Evolutionary conservation across 345 rosid genomes (phyloP).

Genomic region (Hypericum androsaemum): DNA sequence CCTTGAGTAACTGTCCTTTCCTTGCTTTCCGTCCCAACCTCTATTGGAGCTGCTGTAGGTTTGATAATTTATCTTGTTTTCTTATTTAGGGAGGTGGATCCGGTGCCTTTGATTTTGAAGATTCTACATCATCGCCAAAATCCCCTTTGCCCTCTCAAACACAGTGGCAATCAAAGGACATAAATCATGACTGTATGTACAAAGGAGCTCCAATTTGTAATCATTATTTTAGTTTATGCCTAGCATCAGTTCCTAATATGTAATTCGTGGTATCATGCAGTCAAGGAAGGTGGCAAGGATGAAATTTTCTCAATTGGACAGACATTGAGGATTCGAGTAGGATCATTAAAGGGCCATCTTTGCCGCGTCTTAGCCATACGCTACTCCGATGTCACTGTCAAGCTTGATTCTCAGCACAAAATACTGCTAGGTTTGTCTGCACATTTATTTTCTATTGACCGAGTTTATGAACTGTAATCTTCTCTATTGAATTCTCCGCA

Average conservation of each 20-base stretch:
- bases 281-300: constrained; percentile 55
- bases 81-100: constrained; percentile 45
- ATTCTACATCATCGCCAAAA: constrained; percentile 59
- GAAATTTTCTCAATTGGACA: constrained; percentile 74
- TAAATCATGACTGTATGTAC: constrained; percentile 48
- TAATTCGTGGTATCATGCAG: constrained; percentile 27
- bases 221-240: neutral
- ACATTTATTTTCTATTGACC: too few relatives aligned
- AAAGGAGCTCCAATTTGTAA: constrained; percentile 4
- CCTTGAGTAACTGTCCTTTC: neutral
- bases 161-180: constrained; percentile 48
- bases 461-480: too few relatives aligned
- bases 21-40: neutral
- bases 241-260: too few relatives aligned
- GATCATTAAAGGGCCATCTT: constrained; percentile 87
- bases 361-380: constrained; percentile 84
- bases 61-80: constrained; percentile 8
- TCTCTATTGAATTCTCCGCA: too few relatives aligned
- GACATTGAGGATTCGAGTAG: constrained; percentile 78
- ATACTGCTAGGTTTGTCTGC: constrained; percentile 56
- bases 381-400: constrained; percentile 73
- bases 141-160: constrained; percentile 63
- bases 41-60: neutral
- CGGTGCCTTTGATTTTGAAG: constrained; percentile 45
- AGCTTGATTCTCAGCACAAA: constrained; percentile 84